These are phyloP conservation scores for Geranomyces michiganensis DNA, from an alignment of 192 early-diverging fungal species.

Conservation along the genomic window DNA sequence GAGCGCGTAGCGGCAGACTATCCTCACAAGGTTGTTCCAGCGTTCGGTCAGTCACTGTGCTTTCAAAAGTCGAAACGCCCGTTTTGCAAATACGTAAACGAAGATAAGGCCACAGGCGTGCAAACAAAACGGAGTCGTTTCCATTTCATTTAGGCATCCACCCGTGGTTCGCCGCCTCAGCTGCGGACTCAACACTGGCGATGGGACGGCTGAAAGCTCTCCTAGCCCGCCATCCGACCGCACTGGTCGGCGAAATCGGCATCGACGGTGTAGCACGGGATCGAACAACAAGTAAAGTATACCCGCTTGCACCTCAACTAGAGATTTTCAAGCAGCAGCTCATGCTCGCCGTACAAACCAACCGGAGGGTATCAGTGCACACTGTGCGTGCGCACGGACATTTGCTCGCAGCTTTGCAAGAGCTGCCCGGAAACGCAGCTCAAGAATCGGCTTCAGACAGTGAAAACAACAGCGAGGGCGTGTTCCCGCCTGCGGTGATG, in stretches of 20 bases:
- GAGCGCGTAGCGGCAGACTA: slow-evolving; percentile 3
- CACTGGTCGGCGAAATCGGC: slow-evolving; percentile 69
- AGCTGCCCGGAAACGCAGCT: slow-evolving; percentile 9
- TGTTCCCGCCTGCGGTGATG: slow-evolving; percentile 56
- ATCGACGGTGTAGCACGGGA: slow-evolving; percentile 60
- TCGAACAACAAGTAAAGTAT: slow-evolving; percentile 38
- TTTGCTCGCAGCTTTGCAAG: slow-evolving; percentile 53
- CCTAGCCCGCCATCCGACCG: slow-evolving; percentile 42
- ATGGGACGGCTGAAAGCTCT: background rate
- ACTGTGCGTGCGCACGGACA: slow-evolving; percentile 76
- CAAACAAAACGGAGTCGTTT: background rate
- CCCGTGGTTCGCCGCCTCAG: slow-evolving; percentile 40
- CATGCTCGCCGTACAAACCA: slow-evolving; percentile 65
- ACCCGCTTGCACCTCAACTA: slow-evolving; percentile 55
- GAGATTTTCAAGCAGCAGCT: slow-evolving; percentile 68
- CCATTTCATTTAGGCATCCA: slow-evolving; percentile 32
- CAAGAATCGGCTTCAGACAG: background rate
- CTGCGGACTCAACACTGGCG: background rate
- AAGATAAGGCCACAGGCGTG: too few species aligned
- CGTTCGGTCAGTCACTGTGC: slow-evolving; percentile 31
- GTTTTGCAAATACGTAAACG: too few species aligned
- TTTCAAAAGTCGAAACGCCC: too few species aligned
- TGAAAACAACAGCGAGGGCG: slow-evolving; percentile 42
- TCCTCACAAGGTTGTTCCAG: slow-evolving; percentile 28
- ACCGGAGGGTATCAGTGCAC: slow-evolving; percentile 72